phyloP scores from a whole-genome alignment of 352 stramenopile genomes.

The Pythium phragmitis region DNA sequence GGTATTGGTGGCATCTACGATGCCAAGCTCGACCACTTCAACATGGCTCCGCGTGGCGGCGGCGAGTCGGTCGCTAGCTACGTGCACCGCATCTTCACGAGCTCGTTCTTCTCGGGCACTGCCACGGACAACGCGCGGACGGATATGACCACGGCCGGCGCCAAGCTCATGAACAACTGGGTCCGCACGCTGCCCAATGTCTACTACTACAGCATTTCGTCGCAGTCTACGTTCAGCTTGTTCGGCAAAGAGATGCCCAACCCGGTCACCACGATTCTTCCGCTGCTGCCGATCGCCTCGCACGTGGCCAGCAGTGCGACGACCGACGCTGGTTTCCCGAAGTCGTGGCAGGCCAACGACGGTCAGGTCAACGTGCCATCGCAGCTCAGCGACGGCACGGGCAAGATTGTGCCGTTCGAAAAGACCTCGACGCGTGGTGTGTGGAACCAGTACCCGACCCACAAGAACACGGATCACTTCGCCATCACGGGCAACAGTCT shows the following conservation, averaged over 20 bases:
- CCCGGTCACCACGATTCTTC: constrained; percentile 32
- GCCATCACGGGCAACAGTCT: no score
- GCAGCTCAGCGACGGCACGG: constrained; percentile 27
- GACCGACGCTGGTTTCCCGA: constrained; percentile 28
- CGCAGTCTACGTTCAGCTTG: constrained; percentile 37
- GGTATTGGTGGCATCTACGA: constrained; percentile 14
- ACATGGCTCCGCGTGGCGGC: constrained; percentile 4
- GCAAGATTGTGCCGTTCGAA: constrained; percentile 16
- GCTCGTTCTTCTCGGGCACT: constrained; percentile 39
- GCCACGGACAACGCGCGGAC: constrained; percentile 40
- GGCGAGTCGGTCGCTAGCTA: constrained; percentile 10
- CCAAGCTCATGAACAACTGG: constrained; percentile 41
- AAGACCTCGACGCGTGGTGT: no score
- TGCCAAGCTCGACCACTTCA: constrained; percentile 20
- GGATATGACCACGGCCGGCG: constrained; percentile 33
- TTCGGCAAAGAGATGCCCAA: constrained; percentile 37
- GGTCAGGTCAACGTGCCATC: constrained; percentile 29
- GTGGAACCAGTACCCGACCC: no score
- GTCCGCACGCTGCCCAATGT: constrained; percentile 44
- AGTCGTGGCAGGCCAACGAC: constrained; percentile 39
- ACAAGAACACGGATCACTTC: no score
- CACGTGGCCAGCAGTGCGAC: constrained; percentile 41
- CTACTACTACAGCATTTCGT: constrained; percentile 66
- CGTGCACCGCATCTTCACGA: constrained; percentile 13
- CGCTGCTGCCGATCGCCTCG: constrained; percentile 33